These are phyloP conservation scores for Pseudophaeomoniella oleicola DNA, from an alignment of 2,329 filamentous ascomycete species.

Conservation along the genomic window DNA sequence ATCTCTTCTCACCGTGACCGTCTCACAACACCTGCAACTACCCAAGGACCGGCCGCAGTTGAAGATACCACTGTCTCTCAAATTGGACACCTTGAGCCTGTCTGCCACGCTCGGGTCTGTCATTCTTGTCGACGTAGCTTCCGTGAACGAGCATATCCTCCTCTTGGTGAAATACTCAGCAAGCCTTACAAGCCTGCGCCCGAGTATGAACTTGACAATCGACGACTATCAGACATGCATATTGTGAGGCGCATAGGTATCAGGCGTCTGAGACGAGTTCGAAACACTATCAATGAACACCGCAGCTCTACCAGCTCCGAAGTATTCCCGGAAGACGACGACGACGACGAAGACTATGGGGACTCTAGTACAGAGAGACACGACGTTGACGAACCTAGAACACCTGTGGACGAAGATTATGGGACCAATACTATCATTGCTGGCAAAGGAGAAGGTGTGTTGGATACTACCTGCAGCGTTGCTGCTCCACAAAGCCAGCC, in stretches of 20 bases:
- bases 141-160: slow-evolving; percentile 16
- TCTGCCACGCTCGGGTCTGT: slow-evolving; percentile 32
- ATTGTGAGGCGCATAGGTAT: slow-evolving; percentile 10
- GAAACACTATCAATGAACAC: not conserved
- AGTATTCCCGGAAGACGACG: not conserved
- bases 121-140: slow-evolving; percentile 35
- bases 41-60: slow-evolving; percentile 8
- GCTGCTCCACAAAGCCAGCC: not conserved
- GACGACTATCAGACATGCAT: slow-evolving; percentile 14
- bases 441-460: not conserved
- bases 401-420: not conserved
- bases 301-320: not conserved
- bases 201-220: slow-evolving; percentile 16
- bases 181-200: slow-evolving; percentile 15
- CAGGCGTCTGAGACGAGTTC: not conserved
- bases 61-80: slow-evolving; percentile 8
- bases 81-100: slow-evolving; percentile 5
- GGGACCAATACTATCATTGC: not conserved
- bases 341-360: no score
- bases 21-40: slow-evolving; percentile 11
- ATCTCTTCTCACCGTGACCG: not conserved
- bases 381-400: not conserved
- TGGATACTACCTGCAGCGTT: not conserved
- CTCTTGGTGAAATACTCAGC: slow-evolving; percentile 22
- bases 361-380: no score